These are phyloP conservation scores for Blepharisma stoltei DNA, from an alignment of 73 alveolate genomes.

Conservation along the genomic window DNA sequence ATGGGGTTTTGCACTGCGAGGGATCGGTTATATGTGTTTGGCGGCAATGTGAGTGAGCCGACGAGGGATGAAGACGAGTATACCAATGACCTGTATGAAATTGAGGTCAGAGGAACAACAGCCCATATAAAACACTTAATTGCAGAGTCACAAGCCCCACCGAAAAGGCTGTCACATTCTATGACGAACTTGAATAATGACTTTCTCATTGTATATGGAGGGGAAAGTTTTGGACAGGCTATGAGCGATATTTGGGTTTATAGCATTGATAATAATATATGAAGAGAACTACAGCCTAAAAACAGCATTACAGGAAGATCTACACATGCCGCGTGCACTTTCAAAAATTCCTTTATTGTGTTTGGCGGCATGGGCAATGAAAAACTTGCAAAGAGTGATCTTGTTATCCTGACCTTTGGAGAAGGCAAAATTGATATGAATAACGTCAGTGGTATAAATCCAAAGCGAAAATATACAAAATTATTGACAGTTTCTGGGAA, in stretches of 20 bases:
- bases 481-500: background rate
- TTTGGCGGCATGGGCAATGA: constrained; percentile 5
- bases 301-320: background rate
- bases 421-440: background rate
- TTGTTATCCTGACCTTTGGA: background rate
- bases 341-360: background rate
- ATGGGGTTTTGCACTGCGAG: background rate
- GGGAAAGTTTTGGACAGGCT: constrained; percentile 5
- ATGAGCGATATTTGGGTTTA: constrained; percentile 4
- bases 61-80: background rate
- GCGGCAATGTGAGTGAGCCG: constrained; percentile 16
- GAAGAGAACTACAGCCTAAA: background rate
- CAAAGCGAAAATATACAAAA: background rate
- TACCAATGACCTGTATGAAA: background rate
- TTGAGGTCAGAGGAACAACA: background rate
- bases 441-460: background rate
- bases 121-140: background rate
- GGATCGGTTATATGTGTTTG: constrained; percentile 2
- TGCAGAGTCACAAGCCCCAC: background rate
- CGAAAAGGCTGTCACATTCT: background rate
- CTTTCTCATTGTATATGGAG: background rate
- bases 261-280: constrained; percentile 3
- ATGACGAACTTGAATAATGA: background rate
- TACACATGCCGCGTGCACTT: background rate
- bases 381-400: background rate